Evolutionary conservation across 139 green algal species (phyloP).

Genomic region (Micractinium sp.): DNA sequence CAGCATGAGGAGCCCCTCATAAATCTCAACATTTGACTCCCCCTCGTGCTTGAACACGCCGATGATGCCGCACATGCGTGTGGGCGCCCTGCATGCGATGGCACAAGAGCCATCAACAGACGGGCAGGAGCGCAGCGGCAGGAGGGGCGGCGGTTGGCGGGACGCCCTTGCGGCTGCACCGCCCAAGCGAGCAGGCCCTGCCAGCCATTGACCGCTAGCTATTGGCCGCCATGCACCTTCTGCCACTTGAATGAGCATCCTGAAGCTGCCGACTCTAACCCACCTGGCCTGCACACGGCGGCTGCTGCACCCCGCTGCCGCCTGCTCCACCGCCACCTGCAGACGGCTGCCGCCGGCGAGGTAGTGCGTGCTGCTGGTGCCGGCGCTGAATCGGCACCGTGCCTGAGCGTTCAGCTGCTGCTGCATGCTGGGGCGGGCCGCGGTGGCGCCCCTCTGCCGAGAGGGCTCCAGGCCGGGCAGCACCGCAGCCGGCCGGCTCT

Average conservation of each 20-base stretch:
- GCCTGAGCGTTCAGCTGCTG: conserved; percentile 12
- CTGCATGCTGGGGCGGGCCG: conserved; percentile 13
- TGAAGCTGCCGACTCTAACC: neutral
- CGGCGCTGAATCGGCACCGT: neutral
- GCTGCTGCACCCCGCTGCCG: neutral
- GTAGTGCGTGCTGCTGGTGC: conserved; percentile 24
- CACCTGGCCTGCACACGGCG: conserved; percentile 1
- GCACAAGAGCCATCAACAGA: neutral
- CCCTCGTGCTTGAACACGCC: conserved; percentile 89
- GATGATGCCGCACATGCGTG: conserved; percentile 94
- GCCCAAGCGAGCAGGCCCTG: neutral
- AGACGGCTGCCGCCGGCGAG: conserved; percentile 3
- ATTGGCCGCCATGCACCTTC: neutral
- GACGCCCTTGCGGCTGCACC: too few species aligned
- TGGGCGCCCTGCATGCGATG: conserved; percentile 20
- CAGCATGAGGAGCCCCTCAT: conserved; percentile 97
- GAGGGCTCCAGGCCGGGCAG: neutral
- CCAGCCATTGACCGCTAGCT: neutral
- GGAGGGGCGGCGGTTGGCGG: neutral
- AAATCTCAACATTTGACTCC: conserved; percentile 86
- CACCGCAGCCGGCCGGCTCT: neutral
- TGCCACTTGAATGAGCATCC: neutral
- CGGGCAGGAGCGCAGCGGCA: neutral
- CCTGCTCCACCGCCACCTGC: conserved; percentile 17
- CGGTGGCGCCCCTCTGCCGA: neutral